These are phyloP conservation scores for Tolypocladium tundrense DNA, from an alignment of 2,329 filamentous ascomycete genomes.

Conservation along the genomic window DNA sequence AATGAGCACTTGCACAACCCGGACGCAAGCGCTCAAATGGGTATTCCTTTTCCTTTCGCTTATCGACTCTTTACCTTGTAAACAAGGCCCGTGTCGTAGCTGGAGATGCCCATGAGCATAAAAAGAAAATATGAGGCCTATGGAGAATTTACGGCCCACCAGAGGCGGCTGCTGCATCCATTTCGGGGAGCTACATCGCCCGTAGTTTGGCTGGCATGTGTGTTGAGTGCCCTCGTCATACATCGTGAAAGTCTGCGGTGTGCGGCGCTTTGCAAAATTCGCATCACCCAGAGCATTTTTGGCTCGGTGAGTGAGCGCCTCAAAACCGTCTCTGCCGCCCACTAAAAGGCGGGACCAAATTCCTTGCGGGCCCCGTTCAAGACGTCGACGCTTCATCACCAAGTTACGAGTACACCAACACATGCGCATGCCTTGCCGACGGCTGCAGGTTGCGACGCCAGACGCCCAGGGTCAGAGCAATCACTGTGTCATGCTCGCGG, in stretches of 20 bases:
- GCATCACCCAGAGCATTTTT: neutral
- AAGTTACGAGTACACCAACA: neutral
- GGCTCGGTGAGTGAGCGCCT: neutral
- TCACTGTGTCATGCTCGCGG: neutral
- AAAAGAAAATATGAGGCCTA: conserved; percentile 25
- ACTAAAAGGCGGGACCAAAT: neutral
- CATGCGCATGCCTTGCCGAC: neutral
- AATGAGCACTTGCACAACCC: conserved; percentile 17
- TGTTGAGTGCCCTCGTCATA: neutral
- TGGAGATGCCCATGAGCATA: conserved; percentile 15
- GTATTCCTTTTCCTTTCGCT: conserved; percentile 29
- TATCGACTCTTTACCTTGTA: conserved; percentile 20
- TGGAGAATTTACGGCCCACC: conserved; percentile 7
- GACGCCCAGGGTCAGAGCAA: neutral
- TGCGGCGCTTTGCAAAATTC: neutral
- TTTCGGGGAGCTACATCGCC: neutral
- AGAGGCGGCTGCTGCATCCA: neutral
- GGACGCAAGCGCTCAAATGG: conserved; percentile 7
- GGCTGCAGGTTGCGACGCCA: neutral
- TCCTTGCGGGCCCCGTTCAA: neutral
- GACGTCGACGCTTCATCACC: neutral
- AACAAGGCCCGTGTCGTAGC: conserved; percentile 21
- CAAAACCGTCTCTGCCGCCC: neutral
- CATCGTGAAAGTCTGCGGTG: neutral
- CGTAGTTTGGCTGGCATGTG: neutral